Percentiles rank a stretch among this genome's conserved stretches.
phyloP scores from a whole-genome alignment of 2,329 filamentous ascomycete species.

The Fusarium veterinarium region DNA sequence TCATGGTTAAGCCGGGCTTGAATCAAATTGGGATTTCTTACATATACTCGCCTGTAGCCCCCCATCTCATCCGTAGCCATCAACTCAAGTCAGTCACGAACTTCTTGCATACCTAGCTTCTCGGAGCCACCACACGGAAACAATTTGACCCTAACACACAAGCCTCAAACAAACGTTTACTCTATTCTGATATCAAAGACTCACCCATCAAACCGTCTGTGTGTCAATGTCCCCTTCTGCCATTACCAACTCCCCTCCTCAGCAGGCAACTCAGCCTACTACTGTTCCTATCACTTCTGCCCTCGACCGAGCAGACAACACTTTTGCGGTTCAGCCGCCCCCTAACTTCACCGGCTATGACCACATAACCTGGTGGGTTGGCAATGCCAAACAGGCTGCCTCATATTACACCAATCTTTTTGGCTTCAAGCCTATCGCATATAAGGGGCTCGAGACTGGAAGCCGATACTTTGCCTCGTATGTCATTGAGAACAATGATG shows the following conservation, averaged over 20 bases:
- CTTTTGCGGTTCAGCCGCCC: slow-evolving; percentile 63
- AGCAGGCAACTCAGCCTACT: slow-evolving; percentile 56
- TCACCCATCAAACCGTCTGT: slow-evolving; percentile 31
- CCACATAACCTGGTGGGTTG: slow-evolving; percentile 95
- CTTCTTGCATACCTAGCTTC: slow-evolving; percentile 24
- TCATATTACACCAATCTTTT: slow-evolving; percentile 89
- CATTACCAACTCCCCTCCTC: slow-evolving; percentile 61
- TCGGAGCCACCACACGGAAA: slow-evolving; percentile 21
- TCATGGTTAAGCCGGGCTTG: slow-evolving; percentile 39
- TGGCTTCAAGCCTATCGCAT: slow-evolving; percentile 85
- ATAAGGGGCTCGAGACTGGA: slow-evolving; percentile 89
- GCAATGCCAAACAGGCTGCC: slow-evolving; percentile 95
- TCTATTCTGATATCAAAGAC: slow-evolving; percentile 18
- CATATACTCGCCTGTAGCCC: slow-evolving; percentile 33
- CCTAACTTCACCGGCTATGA: slow-evolving; percentile 84
- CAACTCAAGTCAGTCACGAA: slow-evolving; percentile 11
- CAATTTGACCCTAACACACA: slow-evolving; percentile 16
- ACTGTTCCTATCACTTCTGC: slow-evolving; percentile 46
- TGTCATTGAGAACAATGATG: slow-evolving; percentile 80
- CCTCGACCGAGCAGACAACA: slow-evolving; percentile 56
- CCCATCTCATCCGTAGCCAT: slow-evolving; percentile 11
- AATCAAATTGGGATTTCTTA: slow-evolving; percentile 37
- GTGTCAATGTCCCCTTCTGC: slow-evolving; percentile 69
- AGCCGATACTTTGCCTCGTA: slow-evolving; percentile 84
- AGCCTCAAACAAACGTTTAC: slow-evolving; percentile 11